Conservation (phyloP, 139 green algal species). For the Chlorella vulgaris region DNA sequence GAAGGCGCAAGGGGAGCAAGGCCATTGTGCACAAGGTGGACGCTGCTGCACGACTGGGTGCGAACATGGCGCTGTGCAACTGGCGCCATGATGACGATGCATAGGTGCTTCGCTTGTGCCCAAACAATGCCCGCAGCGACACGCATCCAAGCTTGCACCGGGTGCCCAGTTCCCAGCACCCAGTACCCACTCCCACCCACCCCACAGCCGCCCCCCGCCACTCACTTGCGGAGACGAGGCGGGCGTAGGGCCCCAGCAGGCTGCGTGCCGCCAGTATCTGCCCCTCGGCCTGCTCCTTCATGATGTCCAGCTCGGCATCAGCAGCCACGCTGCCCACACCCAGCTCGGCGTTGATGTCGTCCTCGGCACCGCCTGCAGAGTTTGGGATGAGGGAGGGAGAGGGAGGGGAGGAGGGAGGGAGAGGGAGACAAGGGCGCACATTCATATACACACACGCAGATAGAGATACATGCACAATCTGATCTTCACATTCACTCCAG, state of each 20-base stretch:
- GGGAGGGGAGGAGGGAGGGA: not conserved
- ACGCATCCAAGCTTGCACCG: not conserved
- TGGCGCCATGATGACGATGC: too few species aligned
- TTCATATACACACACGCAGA: not conserved
- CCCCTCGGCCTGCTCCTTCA: conserved; percentile 67
- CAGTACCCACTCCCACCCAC: too few species aligned
- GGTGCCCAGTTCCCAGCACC: too few species aligned
- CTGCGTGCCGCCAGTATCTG: conserved; percentile 63
- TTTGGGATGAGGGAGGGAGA: not conserved
- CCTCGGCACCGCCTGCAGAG: conserved; percentile 33
- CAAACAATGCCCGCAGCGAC: too few species aligned
- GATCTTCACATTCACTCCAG: too few species aligned
- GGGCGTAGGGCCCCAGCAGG: conserved; percentile 68
- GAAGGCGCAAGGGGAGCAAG: not conserved
- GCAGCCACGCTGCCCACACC: conserved; percentile 64
- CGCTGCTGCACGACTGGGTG: too few species aligned
- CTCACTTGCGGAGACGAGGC: conserved; percentile 29
- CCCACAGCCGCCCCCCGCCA: too few species aligned
- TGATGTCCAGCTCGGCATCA: conserved; percentile 76
- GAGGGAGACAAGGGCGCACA: not conserved
- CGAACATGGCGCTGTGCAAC: too few species aligned
- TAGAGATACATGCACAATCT: too few species aligned
- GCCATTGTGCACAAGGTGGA: not conserved
- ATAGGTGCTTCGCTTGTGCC: too few species aligned
- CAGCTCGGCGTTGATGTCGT: conserved; percentile 76